Conservation (phyloP, 805 yeast species). For the Jamesozyma spencerorum region DNA sequence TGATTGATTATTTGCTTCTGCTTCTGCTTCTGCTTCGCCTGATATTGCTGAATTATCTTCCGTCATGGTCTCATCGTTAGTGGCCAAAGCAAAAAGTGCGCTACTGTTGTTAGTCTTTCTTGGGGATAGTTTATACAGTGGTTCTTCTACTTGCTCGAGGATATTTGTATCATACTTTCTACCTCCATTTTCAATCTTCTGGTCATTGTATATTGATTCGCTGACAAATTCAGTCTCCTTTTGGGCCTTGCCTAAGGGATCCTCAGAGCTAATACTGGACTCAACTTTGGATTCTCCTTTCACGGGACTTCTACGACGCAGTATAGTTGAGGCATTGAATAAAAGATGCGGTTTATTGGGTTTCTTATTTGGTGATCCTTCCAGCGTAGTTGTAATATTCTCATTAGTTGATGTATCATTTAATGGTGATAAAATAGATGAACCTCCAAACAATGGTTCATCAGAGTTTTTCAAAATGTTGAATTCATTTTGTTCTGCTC, state of each 20-base stretch:
- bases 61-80: not conserved
- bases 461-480: slow-evolving; percentile 18
- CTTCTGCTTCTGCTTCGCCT: not conserved
- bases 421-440: slow-evolving; percentile 14
- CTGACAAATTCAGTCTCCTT: slow-evolving; percentile 25
- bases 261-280: slow-evolving; percentile 10
- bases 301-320: slow-evolving; percentile 30
- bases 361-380: slow-evolving; percentile 16
- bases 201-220: slow-evolving; percentile 28
- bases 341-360: slow-evolving; percentile 3
- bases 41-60: not conserved
- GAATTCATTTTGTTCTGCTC: slow-evolving; percentile 26
- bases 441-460: slow-evolving; percentile 31
- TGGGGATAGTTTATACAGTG: slow-evolving; percentile 19
- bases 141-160: slow-evolving; percentile 18
- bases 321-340: slow-evolving; percentile 39
- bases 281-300: slow-evolving; percentile 12
- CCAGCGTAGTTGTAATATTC: slow-evolving; percentile 5
- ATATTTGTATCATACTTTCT: slow-evolving; percentile 12
- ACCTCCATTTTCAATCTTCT: slow-evolving; percentile 12
- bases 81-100: too few relatives aligned
- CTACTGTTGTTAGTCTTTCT: slow-evolving; percentile 5
- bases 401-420: slow-evolving; percentile 5
- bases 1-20: slow-evolving; percentile 5
- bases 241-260: slow-evolving; percentile 29